Conservation (phyloP, 805 yeast genomes). For the Kluyveromyces dobzhanskii region DNA sequence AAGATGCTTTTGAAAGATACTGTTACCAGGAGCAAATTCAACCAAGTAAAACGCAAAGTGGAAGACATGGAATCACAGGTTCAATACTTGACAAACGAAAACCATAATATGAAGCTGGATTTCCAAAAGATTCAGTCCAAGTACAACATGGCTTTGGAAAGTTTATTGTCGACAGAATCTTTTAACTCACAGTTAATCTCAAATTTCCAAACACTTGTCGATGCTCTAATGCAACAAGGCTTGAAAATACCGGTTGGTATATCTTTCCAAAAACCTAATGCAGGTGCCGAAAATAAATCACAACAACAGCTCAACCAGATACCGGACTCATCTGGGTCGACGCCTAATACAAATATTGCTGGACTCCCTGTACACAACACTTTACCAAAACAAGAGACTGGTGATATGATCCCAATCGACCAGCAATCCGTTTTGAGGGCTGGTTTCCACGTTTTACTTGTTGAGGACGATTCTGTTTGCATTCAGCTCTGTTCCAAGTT, state of each 20-base stretch:
- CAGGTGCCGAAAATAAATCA: slow-evolving; percentile 1
- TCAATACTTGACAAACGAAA: slow-evolving; percentile 17
- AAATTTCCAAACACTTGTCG: slow-evolving; percentile 42
- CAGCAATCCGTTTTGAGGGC: slow-evolving; percentile 18
- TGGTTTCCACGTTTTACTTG: slow-evolving; percentile 64
- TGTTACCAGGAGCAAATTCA: slow-evolving; percentile 20
- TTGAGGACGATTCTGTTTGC: slow-evolving; percentile 77
- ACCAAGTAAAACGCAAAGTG: slow-evolving; percentile 26
- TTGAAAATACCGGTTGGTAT: slow-evolving; percentile 49
- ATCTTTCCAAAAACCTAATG: slow-evolving; percentile 41
- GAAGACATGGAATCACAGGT: slow-evolving; percentile 28
- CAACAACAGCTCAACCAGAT: neutral
- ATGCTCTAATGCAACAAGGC: slow-evolving; percentile 48
- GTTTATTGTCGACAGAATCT: slow-evolving; percentile 47
- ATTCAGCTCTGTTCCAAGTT: slow-evolving; percentile 78
- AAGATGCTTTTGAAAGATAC: slow-evolving; percentile 17
- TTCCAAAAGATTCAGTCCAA: slow-evolving; percentile 41
- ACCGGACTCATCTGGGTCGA: neutral
- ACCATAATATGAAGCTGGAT: slow-evolving; percentile 25
- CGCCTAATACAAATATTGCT: slow-evolving; percentile 4
- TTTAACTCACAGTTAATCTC: slow-evolving; percentile 49
- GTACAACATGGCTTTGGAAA: slow-evolving; percentile 57
- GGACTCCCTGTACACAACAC: neutral
- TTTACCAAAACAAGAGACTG: neutral
- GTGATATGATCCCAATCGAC: neutral